Evolutionary conservation across 257 asterid species (phyloP), one percentile per base, ranked within the genome.

Genomic region (Verbascum thapsus): DNA sequence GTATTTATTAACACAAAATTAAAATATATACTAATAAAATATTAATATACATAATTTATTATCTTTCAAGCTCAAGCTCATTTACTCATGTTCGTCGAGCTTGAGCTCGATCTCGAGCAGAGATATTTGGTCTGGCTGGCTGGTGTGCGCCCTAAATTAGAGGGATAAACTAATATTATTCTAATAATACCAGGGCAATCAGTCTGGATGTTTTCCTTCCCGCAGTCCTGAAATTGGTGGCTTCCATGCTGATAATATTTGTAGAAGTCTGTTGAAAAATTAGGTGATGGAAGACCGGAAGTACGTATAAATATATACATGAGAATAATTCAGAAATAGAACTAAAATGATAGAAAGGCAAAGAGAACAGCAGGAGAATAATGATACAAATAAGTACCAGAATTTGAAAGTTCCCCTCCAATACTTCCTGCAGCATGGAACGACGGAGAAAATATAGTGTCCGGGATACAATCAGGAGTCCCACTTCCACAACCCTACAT

Each of bases 371-470:
- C 1, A 20, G 48, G 59, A 51, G 38, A 38, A n/a, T 30, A 43
- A 35, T 32, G 44, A 58, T 37, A 2, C 42, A 51, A 68, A 61
- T 51, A 52, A 11, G 22, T 75, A 92, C 99, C 97, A 77, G 67
- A 74, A 53, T 69, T 81, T 38, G 92, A 67, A 65, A 76, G 49
- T 55, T 80, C 95, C 57, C 74, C 85, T 70, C 80, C 95, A 68
- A 52, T 63, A 44, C 63, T 81, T 70, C 78, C 78, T 53, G 90
- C 71, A 63, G 70, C 67, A 72, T 85, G 96, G 62, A 85, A 92
- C 65, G 88, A 74, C 10, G 97, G 99, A 67, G 99, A 94, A 80
- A 94, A 94, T 74, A 94, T 82, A 74, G 96, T 84, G 13, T 75
- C 94, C 18, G 71, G 65, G 43, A 15, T 78, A 55, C 72, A 76